Conservation (phyloP, 805 yeast genomes). For the Pichia occidentalis region DNA sequence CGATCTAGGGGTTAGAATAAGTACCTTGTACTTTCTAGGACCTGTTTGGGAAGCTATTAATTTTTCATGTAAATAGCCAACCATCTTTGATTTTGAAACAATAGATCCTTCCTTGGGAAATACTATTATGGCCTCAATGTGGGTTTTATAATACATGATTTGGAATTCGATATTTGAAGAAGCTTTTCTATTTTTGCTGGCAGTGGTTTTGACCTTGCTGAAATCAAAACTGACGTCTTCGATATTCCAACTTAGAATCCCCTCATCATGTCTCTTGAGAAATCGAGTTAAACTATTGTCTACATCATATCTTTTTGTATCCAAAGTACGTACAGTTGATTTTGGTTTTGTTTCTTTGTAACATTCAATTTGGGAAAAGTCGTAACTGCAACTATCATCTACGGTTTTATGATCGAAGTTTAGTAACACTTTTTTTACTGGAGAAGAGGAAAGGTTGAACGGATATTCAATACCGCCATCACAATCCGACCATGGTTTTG, state of each 20-base stretch:
- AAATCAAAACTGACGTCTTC: constrained; percentile 7
- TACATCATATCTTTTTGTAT: not conserved
- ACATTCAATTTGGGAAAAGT: constrained; percentile 4
- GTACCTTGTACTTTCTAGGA: constrained; percentile 4
- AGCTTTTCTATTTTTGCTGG: not conserved
- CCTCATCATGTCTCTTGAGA: too few species aligned
- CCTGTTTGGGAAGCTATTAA: not conserved
- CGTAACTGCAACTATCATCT: constrained; percentile 4
- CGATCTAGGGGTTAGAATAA: constrained; percentile 8
- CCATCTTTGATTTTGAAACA: not conserved
- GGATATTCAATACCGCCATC: too few species aligned
- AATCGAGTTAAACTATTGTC: not conserved
- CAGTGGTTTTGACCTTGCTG: not conserved
- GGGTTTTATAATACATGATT: not conserved
- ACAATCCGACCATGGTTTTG: too few species aligned
- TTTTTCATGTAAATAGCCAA: not conserved
- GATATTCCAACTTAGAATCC: constrained; percentile 3
- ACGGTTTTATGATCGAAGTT: too few species aligned
- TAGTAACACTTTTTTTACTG: constrained; percentile 3
- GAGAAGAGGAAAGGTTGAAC: constrained; percentile 9
- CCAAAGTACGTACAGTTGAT: not conserved
- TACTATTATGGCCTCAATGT: constrained; percentile 4
- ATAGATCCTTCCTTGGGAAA: not conserved
- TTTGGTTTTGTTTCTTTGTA: not conserved
- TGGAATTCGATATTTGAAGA: not conserved